phyloP scores from a whole-genome alignment of 2,329 filamentous ascomycete genomes.

The Colletotrichum tabaci region DNA sequence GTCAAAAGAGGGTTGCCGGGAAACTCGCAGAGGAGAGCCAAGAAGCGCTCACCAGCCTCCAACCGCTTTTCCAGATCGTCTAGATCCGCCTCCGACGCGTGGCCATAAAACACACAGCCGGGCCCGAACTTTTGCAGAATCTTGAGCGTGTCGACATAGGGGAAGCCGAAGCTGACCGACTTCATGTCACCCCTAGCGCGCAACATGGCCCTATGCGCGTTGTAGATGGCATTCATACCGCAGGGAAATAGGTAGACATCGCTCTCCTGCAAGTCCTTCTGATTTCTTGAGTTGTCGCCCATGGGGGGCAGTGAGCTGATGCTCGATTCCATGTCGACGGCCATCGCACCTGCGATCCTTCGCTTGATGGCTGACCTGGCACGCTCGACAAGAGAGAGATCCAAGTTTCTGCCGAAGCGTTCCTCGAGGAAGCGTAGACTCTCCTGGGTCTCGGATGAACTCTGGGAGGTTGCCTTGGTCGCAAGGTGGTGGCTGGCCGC shows the following conservation, averaged over 20 bases:
- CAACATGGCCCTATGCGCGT: slow-evolving; percentile 83
- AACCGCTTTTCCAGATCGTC: slow-evolving; percentile 86
- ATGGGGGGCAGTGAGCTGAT: slow-evolving; percentile 66
- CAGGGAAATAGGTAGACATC: slow-evolving; percentile 92
- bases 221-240: slow-evolving; percentile 97
- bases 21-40: slow-evolving; percentile 94
- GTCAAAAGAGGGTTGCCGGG: slow-evolving; percentile 91
- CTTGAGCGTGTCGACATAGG: slow-evolving; percentile 97
- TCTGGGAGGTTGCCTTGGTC: slow-evolving; percentile 41
- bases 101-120: slow-evolving; percentile 89
- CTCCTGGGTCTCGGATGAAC: slow-evolving; percentile 68
- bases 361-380: slow-evolving; percentile 89
- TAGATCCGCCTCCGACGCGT: slow-evolving; percentile 82
- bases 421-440: slow-evolving; percentile 90
- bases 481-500: slow-evolving; percentile 42
- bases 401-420: slow-evolving; percentile 92
- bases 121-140: slow-evolving; percentile 95
- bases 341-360: slow-evolving; percentile 89
- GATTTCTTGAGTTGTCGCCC: slow-evolving; percentile 65
- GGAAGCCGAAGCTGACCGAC: slow-evolving; percentile 96
- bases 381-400: slow-evolving; percentile 82
- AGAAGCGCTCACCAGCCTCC: slow-evolving; percentile 79
- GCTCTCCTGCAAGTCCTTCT: slow-evolving; percentile 80
- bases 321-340: slow-evolving; percentile 76
- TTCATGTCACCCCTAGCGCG: slow-evolving; percentile 74